Percentiles rank a stretch among this genome's conserved stretches.
Evolutionary conservation across 2,329 filamentous ascomycete species (phyloP).

Genomic region (Macroventuria anomochaeta): DNA sequence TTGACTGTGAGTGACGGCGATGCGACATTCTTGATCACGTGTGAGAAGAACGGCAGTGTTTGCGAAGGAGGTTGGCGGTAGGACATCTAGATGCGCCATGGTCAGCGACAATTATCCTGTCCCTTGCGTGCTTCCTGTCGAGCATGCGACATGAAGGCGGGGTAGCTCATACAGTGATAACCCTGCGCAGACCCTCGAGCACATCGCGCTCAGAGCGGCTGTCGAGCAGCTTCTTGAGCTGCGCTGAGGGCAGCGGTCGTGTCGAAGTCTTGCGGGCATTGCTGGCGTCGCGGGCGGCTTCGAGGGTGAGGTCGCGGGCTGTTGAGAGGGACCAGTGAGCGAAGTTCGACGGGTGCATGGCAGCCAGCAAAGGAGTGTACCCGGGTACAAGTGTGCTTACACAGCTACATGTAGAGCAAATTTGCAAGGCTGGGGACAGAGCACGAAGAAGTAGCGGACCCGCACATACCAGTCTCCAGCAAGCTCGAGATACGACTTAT

Average conservation of each 20-base stretch:
- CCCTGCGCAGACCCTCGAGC: constrained; percentile 85
- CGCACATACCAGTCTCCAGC: constrained; percentile 81
- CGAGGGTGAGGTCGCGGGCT: constrained; percentile 97
- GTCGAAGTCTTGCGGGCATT: constrained; percentile 61
- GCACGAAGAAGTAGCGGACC: constrained; percentile 1
- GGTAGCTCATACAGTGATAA: constrained; percentile 73
- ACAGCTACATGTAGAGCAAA: constrained; percentile 3
- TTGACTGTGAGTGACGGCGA: constrained; percentile 94
- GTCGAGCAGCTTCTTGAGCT: constrained; percentile 94
- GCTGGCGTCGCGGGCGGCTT: constrained; percentile 90
- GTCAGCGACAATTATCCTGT: constrained; percentile 24
- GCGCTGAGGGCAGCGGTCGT: constrained; percentile 73
- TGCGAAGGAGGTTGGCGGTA: constrained; percentile 74
- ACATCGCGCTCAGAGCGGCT: constrained; percentile 93
- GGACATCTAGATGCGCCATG: constrained; percentile 75
- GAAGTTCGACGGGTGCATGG: constrained; percentile 48
- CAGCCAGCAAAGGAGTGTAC: constrained; percentile 18
- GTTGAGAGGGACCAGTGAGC: constrained; percentile 50
- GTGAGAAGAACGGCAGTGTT: constrained; percentile 93
- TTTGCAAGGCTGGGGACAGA: constrained; percentile 4
- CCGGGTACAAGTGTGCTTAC: neutral
- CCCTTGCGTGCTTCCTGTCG: neutral
- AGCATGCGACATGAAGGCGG: constrained; percentile 12
- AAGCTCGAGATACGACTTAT: constrained; percentile 92
- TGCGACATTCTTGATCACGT: constrained; percentile 96